phyloP scores from a whole-genome alignment of 2,329 filamentous ascomycete species.

The Ustulina deusta region DNA sequence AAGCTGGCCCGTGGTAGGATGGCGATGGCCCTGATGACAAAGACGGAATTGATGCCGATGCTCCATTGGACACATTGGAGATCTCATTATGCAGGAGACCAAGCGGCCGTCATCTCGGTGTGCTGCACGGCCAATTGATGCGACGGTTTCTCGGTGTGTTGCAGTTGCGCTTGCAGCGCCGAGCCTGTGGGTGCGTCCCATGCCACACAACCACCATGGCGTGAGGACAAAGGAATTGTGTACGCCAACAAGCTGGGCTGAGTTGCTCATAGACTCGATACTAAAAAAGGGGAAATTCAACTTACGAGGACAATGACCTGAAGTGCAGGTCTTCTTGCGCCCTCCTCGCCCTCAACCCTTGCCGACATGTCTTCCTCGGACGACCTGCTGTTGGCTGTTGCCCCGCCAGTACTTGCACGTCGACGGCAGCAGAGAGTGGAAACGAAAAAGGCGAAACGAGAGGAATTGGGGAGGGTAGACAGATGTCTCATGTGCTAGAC shows the following conservation, averaged over 20 bases:
- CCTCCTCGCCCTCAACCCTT: constrained; percentile 39
- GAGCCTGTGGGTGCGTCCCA: constrained; percentile 19
- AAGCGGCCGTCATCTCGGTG: constrained; percentile 34
- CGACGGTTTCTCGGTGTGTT: constrained; percentile 31
- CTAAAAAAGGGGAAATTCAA: constrained; percentile 43
- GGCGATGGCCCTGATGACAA: constrained; percentile 4
- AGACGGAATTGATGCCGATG: constrained; percentile 9
- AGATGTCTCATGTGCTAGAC: not conserved
- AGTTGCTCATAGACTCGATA: not conserved
- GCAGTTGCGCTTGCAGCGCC: constrained; percentile 34
- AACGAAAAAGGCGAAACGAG: not conserved
- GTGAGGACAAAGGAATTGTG: constrained; percentile 35
- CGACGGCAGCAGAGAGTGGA: not conserved
- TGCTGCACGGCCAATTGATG: constrained; percentile 30
- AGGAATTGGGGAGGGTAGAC: not conserved
- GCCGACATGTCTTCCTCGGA: constrained; percentile 29
- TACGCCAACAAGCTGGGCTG: not conserved
- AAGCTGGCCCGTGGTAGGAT: constrained; percentile 6
- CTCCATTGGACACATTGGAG: constrained; percentile 35
- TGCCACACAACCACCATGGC: constrained; percentile 17
- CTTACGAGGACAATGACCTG: constrained; percentile 82
- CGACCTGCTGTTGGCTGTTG: constrained; percentile 5
- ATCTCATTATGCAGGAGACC: constrained; percentile 36
- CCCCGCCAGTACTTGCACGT: constrained; percentile 7
- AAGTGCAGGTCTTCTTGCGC: constrained; percentile 62